Evolutionary conservation across 805 yeast genomes (phyloP).

Genomic region (Zygotorulaspora sp.): DNA sequence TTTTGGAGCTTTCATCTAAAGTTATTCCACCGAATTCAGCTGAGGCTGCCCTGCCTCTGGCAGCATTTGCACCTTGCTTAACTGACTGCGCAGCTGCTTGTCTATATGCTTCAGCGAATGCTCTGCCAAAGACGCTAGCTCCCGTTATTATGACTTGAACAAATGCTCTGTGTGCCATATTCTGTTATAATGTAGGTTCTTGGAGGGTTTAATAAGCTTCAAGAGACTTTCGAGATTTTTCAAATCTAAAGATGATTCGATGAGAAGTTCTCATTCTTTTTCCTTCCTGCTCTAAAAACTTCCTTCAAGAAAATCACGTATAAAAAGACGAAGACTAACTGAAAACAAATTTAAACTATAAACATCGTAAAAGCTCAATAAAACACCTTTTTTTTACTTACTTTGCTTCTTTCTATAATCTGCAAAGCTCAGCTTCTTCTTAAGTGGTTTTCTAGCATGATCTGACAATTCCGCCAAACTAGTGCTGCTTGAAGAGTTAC

Average conservation of each 20-base stretch:
- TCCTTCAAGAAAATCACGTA: too few relatives aligned
- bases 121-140: conserved; percentile 91
- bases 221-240: not conserved
- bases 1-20: conserved; percentile 86
- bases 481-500: conserved; percentile 6
- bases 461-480: conserved; percentile 9
- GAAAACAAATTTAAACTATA: too few relatives aligned
- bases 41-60: conserved; percentile 39
- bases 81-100: conserved; percentile 96
- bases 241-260: not conserved
- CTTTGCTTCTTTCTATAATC: conserved; percentile 34
- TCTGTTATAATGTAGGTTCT: not conserved
- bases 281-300: not conserved
- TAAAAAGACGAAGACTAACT: not conserved
- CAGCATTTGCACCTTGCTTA: conserved; percentile 51
- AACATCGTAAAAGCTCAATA: too few relatives aligned
- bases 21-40: conserved; percentile 67
- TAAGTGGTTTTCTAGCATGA: conserved; percentile 10
- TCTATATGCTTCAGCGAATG: conserved; percentile 93
- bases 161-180: conserved; percentile 82
- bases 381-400: too few relatives aligned
- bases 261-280: not conserved
- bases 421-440: conserved; percentile 37
- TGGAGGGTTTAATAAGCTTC: too few relatives aligned
- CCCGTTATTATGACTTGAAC: conserved; percentile 91